These are phyloP conservation scores for Peronospora farinosa DNA, from an alignment of 352 stramenopile species.

Conservation along the genomic window DNA sequence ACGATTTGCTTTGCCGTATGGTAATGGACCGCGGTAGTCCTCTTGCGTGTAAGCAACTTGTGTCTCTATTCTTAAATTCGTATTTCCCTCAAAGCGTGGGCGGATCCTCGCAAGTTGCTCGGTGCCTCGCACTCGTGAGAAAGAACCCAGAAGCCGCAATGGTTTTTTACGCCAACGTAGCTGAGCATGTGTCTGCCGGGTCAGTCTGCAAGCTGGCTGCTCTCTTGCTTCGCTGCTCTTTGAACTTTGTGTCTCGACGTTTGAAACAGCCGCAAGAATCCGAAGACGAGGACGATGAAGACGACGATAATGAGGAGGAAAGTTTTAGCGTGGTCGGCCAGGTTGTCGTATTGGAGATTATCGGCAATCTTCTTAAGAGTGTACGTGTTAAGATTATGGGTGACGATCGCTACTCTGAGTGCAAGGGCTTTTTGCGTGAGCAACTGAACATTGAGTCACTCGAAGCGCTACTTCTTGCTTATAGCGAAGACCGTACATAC, in stretches of 20 bases:
- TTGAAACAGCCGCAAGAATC: constrained; percentile 38
- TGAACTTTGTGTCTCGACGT: constrained; percentile 71
- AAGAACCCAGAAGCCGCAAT: constrained; percentile 77
- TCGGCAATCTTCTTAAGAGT: constrained; percentile 65
- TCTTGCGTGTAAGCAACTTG: constrained; percentile 64
- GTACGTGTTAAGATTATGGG: constrained; percentile 64
- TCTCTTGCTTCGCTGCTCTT: constrained; percentile 62
- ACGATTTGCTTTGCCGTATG: constrained; percentile 67
- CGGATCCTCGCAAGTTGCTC: constrained; percentile 75
- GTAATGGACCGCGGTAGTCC: constrained; percentile 55
- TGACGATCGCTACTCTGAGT: constrained; percentile 63
- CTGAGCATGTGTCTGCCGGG: constrained; percentile 65
- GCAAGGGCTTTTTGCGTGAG: constrained; percentile 62
- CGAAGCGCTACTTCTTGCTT: constrained; percentile 56
- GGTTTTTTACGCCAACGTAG: constrained; percentile 78
- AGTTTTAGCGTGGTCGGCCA: constrained; percentile 62
- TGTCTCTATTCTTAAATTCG: constrained; percentile 80
- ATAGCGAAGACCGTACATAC: constrained; percentile 50
- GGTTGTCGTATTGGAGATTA: constrained; percentile 71
- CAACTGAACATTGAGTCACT: constrained; percentile 60
- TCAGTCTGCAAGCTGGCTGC: constrained; percentile 79
- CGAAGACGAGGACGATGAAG: constrained; percentile 44
- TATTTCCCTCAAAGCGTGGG: constrained; percentile 82
- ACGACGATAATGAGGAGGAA: constrained; percentile 62
- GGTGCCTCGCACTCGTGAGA: constrained; percentile 69